These are phyloP conservation scores for Pyronema domesticum DNA, from an alignment of 495 filamentous ascomycete species.

Conservation along the genomic window DNA sequence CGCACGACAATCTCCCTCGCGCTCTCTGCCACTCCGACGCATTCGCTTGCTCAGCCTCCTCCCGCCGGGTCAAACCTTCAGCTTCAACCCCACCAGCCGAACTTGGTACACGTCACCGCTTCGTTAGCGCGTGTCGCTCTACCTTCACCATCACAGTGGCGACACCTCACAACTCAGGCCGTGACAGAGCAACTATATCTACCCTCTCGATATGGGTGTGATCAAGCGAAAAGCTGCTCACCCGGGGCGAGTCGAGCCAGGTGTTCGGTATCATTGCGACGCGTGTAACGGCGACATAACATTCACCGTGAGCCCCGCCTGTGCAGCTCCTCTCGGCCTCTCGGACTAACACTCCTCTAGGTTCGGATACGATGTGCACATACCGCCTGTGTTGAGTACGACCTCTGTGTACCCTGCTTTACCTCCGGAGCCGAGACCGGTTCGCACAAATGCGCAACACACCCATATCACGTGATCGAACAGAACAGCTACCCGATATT, in stretches of 20 bases:
- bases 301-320: constrained; percentile 51
- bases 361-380: constrained; percentile 87
- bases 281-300: constrained; percentile 91
- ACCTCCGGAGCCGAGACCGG: constrained; percentile 55
- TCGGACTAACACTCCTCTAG: constrained; percentile 28
- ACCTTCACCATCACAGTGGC: too few species aligned
- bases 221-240: constrained; percentile 90
- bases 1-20: too few species aligned
- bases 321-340: neutral
- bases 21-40: too few species aligned
- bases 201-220: constrained; percentile 51
- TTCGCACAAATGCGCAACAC: constrained; percentile 66
- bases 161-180: too few species aligned
- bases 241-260: constrained; percentile 65
- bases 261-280: constrained; percentile 89
- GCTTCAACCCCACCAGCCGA: too few species aligned
- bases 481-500: constrained; percentile 97
- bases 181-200: too few species aligned
- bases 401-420: constrained; percentile 93
- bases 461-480: constrained; percentile 85
- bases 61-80: too few species aligned
- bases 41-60: too few species aligned
- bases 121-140: too few species aligned
- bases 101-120: too few species aligned
- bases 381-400: constrained; percentile 72